Conservation (phyloP, 2,329 filamentous ascomycete species). For the Penicillium sp. region DNA sequence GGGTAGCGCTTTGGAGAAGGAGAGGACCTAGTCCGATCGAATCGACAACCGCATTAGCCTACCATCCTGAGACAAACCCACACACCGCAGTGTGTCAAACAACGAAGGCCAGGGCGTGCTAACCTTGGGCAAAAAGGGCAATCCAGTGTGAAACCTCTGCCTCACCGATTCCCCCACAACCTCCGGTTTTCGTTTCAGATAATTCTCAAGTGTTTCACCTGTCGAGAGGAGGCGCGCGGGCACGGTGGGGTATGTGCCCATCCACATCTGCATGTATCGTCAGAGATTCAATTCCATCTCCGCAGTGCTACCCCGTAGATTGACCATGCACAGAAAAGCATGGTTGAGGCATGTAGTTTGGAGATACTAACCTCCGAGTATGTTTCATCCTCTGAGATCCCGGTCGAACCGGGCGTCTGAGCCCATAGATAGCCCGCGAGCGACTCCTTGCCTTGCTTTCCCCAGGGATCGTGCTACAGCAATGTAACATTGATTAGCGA, state of each 20-base stretch:
- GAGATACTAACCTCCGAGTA: conserved; percentile 62
- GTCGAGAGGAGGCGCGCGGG: conserved; percentile 68
- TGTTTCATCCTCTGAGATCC: conserved; percentile 66
- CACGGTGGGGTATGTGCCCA: conserved; percentile 75
- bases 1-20: conserved; percentile 75
- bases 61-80: too few relatives aligned
- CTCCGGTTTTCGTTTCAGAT: conserved; percentile 66
- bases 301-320: too few relatives aligned
- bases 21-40: conserved; percentile 60
- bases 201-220: conserved; percentile 67
- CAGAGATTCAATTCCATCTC: not conserved
- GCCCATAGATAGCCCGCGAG: conserved; percentile 68
- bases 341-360: too few relatives aligned
- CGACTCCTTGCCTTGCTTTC: conserved; percentile 69
- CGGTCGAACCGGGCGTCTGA: conserved; percentile 66
- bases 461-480: conserved; percentile 69
- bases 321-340: too few relatives aligned
- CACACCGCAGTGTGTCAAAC: too few relatives aligned
- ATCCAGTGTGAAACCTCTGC: conserved; percentile 65
- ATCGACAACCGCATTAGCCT: too few relatives aligned
- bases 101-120: not conserved
- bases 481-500: not conserved
- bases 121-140: conserved; percentile 75
- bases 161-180: conserved; percentile 68
- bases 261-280: conserved; percentile 62